Evolutionary conservation across 2,329 filamentous ascomycete genomes (phyloP), one percentile per base, ranked within the genome.

Genomic region (Emergomyces pasteurianus): DNA sequence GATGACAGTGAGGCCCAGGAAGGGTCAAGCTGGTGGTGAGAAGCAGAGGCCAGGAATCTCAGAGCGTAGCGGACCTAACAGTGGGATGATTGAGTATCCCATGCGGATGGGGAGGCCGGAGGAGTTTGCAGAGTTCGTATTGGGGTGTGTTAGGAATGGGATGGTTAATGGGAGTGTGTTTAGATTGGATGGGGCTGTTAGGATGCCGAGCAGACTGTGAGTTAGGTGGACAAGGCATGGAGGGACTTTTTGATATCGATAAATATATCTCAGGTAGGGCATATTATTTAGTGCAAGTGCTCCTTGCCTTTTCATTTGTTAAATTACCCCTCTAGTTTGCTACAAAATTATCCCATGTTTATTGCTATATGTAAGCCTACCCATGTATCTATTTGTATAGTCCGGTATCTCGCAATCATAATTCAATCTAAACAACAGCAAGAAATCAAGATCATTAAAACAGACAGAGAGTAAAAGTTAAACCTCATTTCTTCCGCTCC

Each of bases 401-500:
- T 23, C 38, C 40, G 36, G 21, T 23, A 36, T 40, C n/a, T 16
- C 7, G 26, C 0, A 31, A 28, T 18, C 18, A 53, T 21, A 54
- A 38, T 54, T 12, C n/a, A 28, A 34, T 38, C 23, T 2, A 31
- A 43, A 47, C 36, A 31, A 60, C 31, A 49, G 10, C 16, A 28
- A 53, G 28, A 54, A 34, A 59, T 36, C 12, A 57, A 57, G 23
- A 38, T 43, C 50, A 38, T 61, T 54, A 57, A 59, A 52, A 57
- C 23, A 50, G 42, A 26, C 42, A 43, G 28, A 46, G 28, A 38
- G 10, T n/a, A 50, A 28, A 38, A 31, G 26, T 18, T 40, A 26
- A 52, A 7, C 21, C 38, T 74, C 61, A 85, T 67, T 78, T 77
- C 76, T 85, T 86, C 65, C 84, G 75, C 74, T 85, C 82, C 60